Percentiles rank a stretch among this genome's conserved stretches.
These are phyloP conservation scores for Nemania sp. DNA, from an alignment of 2,329 filamentous ascomycete genomes.

Conservation along the genomic window DNA sequence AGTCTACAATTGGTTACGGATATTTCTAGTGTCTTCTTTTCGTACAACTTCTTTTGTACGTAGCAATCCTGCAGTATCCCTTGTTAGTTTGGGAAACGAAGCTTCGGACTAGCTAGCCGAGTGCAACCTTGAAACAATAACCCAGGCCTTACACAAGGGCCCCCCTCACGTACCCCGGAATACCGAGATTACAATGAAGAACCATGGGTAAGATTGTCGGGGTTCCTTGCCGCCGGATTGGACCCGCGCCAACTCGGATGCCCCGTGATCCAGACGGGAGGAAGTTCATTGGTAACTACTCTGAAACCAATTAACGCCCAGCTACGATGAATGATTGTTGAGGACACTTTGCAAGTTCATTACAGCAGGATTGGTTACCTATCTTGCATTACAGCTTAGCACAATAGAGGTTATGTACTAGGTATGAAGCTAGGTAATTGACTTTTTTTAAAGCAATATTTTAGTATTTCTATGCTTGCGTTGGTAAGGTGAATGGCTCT, in stretches of 20 bases:
- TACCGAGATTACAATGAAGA: constrained; percentile 1
- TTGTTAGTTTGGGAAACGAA: constrained; percentile 2
- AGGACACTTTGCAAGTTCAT: neutral
- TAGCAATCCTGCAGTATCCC: neutral
- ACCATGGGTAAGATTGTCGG: constrained; percentile 11
- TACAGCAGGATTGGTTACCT: neutral
- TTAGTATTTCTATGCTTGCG: neutral
- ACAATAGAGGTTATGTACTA: neutral
- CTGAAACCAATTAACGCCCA: neutral
- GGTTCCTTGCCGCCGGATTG: constrained; percentile 15
- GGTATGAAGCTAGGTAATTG: neutral
- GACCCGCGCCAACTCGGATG: neutral
- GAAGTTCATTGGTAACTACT: neutral
- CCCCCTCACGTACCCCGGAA: constrained; percentile 11
- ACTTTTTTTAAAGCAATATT: neutral
- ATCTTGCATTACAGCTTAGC: neutral
- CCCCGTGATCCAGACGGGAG: constrained; percentile 1
- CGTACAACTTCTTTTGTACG: neutral
- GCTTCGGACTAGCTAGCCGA: neutral
- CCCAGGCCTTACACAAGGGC: neutral
- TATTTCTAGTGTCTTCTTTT: neutral
- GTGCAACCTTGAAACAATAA: constrained; percentile 4
- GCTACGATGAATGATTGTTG: neutral
- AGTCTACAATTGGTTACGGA: neutral
- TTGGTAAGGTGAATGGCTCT: constrained; percentile 19